Evolutionary conservation across 2,329 filamentous ascomycete species (phyloP).

Genomic region (Ceratocystis lukuohia): DNA sequence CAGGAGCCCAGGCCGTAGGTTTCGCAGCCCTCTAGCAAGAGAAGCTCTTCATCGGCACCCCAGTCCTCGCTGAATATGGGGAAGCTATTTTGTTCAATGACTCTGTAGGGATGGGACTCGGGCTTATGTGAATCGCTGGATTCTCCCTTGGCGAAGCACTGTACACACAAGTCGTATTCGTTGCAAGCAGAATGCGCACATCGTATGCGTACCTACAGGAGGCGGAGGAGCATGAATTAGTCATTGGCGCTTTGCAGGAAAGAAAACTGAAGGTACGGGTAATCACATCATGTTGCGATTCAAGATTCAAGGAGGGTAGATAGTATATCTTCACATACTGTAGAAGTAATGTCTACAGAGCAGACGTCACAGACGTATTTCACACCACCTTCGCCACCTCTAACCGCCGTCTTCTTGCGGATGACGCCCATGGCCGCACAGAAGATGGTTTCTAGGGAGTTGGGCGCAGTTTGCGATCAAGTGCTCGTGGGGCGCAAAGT

Average conservation of each 20-base stretch:
- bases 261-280: neutral
- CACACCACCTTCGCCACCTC: slow-evolving; percentile 73
- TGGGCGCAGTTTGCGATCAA: neutral
- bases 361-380: slow-evolving; percentile 98
- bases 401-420: slow-evolving; percentile 80
- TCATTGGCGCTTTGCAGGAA: neutral
- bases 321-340: slow-evolving; percentile 44
- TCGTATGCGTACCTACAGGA: slow-evolving; percentile 70
- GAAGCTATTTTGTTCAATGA: slow-evolving; percentile 97
- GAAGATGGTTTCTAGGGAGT: neutral
- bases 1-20: slow-evolving; percentile 94
- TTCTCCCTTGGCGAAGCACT: slow-evolving; percentile 78
- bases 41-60: slow-evolving; percentile 93
- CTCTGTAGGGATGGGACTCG: slow-evolving; percentile 71
- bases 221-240: neutral
- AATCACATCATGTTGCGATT: neutral
- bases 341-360: slow-evolving; percentile 91
- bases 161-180: slow-evolving; percentile 94
- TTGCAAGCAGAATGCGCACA: slow-evolving; percentile 73
- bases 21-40: slow-evolving; percentile 85
- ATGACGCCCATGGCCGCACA: slow-evolving; percentile 65
- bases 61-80: slow-evolving; percentile 91
- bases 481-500: neutral
- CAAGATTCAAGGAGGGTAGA: neutral
- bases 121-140: slow-evolving; percentile 75